Evolutionary conservation across 164 flowering plant genomes (phyloP), one percentile per base, ranked within the genome.

Genomic region (Vitis rupestris): DNA sequence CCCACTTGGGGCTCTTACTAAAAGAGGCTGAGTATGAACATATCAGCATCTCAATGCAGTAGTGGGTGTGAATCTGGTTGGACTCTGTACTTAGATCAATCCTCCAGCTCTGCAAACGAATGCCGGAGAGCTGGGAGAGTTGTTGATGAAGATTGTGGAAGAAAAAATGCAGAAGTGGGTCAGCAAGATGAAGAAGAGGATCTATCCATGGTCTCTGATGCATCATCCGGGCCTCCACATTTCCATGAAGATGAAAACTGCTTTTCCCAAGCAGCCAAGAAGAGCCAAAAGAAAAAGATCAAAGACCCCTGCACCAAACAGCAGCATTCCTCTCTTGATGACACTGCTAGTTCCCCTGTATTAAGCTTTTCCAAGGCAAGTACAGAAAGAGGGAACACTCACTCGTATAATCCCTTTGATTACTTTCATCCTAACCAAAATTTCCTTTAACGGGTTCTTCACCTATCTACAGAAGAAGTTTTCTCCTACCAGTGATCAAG

Each of bases 171-270:
- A 6, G 48, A 66, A 16, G 70, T 58, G 19, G 78, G 71, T 48
- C 82, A 76, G 0, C 83, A 75, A 17, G 75, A 76, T 13, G 82
- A 78, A n/a, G 90, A 86, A 59, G 92, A 86, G 66, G 92, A 87
- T 68, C 69, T 87, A 59, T 93, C 98, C 6, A 91, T 93, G 98
- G 86, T 93, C 49, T 93, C 98, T 58, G 98, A 93, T 82, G 98
- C 98, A 14, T 93, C 98, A n/a, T 93, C 98, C 9, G 97, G 94
- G 8, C 98, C 94, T 70, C 86, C 91, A 29, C 83, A 84, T 78
- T 78, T 81, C 55, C 79, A 74, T 17, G 84, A 85, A 56, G 84
- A 84, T 10, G 86, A 87, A 47, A 77, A 80, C 9, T 78, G 66
- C 76, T 69, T n/a, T 66, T 27, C 78, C 17, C 55, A 78, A 67